Evolutionary conservation across 108 stramenopile species (phyloP).

Genomic region (Nitzschia sp.): DNA sequence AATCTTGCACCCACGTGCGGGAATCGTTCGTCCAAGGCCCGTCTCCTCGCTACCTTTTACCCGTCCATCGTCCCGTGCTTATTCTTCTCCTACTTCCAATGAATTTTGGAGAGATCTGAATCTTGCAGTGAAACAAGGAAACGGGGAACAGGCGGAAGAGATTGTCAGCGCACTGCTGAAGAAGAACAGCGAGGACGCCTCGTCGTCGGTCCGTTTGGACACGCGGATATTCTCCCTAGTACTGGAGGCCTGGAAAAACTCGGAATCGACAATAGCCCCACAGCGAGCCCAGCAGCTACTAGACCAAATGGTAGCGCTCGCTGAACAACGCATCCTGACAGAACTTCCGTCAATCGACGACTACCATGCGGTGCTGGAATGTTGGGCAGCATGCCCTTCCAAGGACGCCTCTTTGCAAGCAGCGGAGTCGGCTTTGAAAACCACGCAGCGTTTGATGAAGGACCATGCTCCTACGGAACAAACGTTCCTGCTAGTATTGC

Average conservation of each 20-base stretch:
- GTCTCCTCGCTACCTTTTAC: no score
- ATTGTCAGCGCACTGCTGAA: conserved; percentile 25
- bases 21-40: no score
- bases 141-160: conserved; percentile 29
- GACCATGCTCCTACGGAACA: background rate
- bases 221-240: conserved; percentile 26
- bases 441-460: background rate
- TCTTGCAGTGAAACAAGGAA: conserved; percentile 31
- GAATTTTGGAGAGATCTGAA: conserved; percentile 34
- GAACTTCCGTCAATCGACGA: conserved; percentile 21
- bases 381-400: conserved; percentile 13
- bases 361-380: conserved; percentile 38
- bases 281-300: conserved; percentile 29
- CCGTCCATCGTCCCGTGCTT: no score
- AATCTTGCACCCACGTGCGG: no score
- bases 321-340: conserved; percentile 21
- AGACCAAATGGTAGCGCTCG: conserved; percentile 29
- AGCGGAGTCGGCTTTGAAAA: background rate
- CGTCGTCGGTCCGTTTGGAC: conserved; percentile 14
- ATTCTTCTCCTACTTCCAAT: conserved; percentile 18
- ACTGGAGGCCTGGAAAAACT: conserved; percentile 37
- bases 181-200: no score
- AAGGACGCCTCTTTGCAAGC: background rate
- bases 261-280: background rate
- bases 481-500: background rate